These are phyloP conservation scores for Whalleya microplaca DNA, from an alignment of 2,329 filamentous ascomycete genomes.

Conservation along the genomic window DNA sequence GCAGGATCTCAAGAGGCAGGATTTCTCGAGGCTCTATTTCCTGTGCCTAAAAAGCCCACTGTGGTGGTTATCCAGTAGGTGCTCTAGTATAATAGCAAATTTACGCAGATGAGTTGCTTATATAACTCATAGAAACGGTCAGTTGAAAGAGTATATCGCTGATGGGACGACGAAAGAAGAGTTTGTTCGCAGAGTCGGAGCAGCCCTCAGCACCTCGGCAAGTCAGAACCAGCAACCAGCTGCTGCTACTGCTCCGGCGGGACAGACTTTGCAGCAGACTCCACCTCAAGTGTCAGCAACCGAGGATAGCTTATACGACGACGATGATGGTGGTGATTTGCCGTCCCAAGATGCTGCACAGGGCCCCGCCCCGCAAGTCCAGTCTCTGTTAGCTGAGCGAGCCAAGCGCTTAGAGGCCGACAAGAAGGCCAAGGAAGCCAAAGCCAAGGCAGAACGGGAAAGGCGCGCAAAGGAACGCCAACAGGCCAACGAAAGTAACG, in stretches of 20 bases:
- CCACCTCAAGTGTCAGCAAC: slow-evolving; percentile 5
- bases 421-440: slow-evolving; percentile 54
- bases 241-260: slow-evolving; percentile 9
- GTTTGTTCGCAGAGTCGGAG: slow-evolving; percentile 61
- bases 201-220: slow-evolving; percentile 41
- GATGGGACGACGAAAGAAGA: slow-evolving; percentile 67
- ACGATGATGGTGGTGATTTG: slow-evolving; percentile 6
- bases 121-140: slow-evolving; percentile 62
- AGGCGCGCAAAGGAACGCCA: slow-evolving; percentile 42
- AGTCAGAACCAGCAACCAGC: slow-evolving; percentile 16
- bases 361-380: slow-evolving; percentile 27
- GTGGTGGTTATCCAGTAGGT: slow-evolving; percentile 75
- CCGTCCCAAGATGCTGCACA: slow-evolving; percentile 8
- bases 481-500: slow-evolving; percentile 44
- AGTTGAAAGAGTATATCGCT: slow-evolving; percentile 76
- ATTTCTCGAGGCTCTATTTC: slow-evolving; percentile 81
- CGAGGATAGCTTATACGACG: slow-evolving; percentile 22
- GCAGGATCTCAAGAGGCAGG: slow-evolving; percentile 79
- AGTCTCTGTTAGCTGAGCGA: slow-evolving; percentile 54
- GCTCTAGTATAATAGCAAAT: neutral
- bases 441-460: slow-evolving; percentile 51
- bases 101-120: slow-evolving; percentile 3
- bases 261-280: slow-evolving; percentile 7
- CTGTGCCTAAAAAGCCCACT: slow-evolving; percentile 76
- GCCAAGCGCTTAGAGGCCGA: slow-evolving; percentile 51